phyloP scores from a whole-genome alignment of 169 alveolate genomes.

The Eimeria falciformis region DNA sequence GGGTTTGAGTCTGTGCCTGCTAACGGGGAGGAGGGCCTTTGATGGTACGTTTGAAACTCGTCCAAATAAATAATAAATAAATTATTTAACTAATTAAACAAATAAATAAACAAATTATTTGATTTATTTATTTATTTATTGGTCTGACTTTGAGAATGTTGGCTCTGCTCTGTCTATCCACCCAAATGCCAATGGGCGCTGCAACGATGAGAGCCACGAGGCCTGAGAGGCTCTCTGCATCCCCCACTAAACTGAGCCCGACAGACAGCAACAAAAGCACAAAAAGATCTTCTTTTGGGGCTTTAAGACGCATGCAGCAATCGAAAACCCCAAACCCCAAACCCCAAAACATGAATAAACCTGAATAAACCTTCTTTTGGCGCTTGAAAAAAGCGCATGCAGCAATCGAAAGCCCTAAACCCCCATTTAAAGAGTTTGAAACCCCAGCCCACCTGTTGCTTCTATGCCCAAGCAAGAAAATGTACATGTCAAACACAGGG shows the following conservation, averaged over 20 bases:
- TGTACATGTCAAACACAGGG: constrained; percentile 51
- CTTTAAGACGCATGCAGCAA: background rate
- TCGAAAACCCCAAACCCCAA: no score
- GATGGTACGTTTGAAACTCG: no score
- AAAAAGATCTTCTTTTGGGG: no score
- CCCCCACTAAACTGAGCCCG: constrained; percentile 53
- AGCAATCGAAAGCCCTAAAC: background rate
- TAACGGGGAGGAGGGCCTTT: background rate
- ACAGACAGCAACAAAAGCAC: background rate
- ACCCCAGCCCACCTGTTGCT: constrained; percentile 6
- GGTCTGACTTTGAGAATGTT: constrained; percentile 19
- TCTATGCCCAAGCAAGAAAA: constrained; percentile 11
- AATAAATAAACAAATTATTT: background rate
- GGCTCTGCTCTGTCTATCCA: constrained; percentile 13
- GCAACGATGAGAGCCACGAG: constrained; percentile 41
- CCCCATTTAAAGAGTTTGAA: background rate
- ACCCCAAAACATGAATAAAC: no score
- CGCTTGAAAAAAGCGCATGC: background rate
- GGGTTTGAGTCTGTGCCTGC: background rate
- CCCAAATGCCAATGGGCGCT: constrained; percentile 61
- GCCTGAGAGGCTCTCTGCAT: constrained; percentile 68
- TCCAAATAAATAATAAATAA: no score
- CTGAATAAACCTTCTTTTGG: background rate
- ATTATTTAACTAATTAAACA: background rate
- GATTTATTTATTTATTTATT: no score